These are phyloP conservation scores for Pythium phragmiticola DNA, from an alignment of 352 stramenopile genomes.

Conservation along the genomic window DNA sequence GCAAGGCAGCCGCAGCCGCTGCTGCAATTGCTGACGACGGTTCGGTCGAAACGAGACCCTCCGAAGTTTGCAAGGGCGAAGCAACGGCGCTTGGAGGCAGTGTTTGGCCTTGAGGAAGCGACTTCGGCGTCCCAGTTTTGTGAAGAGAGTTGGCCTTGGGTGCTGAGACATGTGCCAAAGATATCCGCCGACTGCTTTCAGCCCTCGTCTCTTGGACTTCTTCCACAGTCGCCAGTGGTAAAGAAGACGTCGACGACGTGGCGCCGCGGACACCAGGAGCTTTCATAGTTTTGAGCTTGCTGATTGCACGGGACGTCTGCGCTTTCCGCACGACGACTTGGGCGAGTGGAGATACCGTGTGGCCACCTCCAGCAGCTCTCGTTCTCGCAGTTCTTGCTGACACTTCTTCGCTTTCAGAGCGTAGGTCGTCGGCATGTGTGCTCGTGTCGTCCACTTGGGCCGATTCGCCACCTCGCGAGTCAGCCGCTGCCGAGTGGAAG, in stretches of 20 bases:
- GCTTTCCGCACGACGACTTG: slow-evolving; percentile 47
- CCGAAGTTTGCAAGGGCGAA: background rate
- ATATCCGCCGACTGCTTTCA: background rate
- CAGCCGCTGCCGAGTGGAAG: background rate
- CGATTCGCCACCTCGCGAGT: background rate
- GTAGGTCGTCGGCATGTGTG: background rate
- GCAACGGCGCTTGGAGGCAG: background rate
- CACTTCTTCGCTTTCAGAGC: slow-evolving; percentile 18
- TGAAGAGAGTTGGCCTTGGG: slow-evolving; percentile 9
- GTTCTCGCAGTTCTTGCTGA: slow-evolving; percentile 17
- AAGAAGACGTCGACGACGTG: slow-evolving; percentile 15
- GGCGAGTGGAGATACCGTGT: slow-evolving; percentile 36
- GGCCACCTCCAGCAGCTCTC: slow-evolving; percentile 4
- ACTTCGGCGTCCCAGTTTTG: slow-evolving; percentile 1
- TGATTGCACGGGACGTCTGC: slow-evolving; percentile 37
- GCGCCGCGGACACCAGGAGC: slow-evolving; percentile 2
- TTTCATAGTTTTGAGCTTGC: slow-evolving; percentile 45
- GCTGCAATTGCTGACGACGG: slow-evolving; percentile 1
- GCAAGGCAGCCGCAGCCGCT: slow-evolving; percentile 18
- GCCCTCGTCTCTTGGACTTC: slow-evolving; percentile 14
- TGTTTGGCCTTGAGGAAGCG: background rate
- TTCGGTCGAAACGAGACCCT: background rate
- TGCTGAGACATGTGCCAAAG: background rate
- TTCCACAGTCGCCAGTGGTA: slow-evolving; percentile 24
- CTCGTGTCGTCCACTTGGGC: background rate